phyloP scores from a whole-genome alignment of 2,329 filamentous ascomycete species.

The Sclerotinia glacialis region DNA sequence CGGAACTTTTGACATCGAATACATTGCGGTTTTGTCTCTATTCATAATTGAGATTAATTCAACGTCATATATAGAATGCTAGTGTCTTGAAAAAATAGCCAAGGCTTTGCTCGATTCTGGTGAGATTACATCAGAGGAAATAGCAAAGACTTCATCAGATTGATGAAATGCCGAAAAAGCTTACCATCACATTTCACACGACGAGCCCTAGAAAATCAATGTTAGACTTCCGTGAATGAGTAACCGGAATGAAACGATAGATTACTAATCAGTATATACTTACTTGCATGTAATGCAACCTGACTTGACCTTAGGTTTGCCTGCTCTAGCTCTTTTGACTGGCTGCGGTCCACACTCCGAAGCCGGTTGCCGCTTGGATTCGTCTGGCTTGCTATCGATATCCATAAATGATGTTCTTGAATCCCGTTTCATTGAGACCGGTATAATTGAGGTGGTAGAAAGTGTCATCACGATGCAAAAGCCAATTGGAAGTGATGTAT shows the following conservation, averaged over 20 bases:
- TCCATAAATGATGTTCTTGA: conserved; percentile 5
- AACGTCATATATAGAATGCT: background rate
- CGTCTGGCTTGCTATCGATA: background rate
- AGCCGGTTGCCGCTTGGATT: conserved; percentile 25
- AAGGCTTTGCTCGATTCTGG: background rate
- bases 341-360: conserved; percentile 25
- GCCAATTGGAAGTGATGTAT: background rate
- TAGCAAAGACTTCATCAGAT: background rate
- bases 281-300: conserved; percentile 66
- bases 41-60: conserved; percentile 3
- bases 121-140: background rate
- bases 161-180: background rate
- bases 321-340: conserved; percentile 33
- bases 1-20: conserved; percentile 59
- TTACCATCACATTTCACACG: conserved; percentile 60
- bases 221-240: background rate
- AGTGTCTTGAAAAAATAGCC: background rate
- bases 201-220: conserved; percentile 40
- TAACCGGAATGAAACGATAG: background rate
- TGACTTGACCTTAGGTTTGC: conserved; percentile 57
- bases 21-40: conserved; percentile 58
- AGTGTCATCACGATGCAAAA: conserved; percentile 8
- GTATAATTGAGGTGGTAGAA: background rate
- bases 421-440: background rate
- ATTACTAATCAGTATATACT: conserved; percentile 33